phyloP scores from a whole-genome alignment of 805 yeast genomes.

The Zygoascus biomembranicola region DNA sequence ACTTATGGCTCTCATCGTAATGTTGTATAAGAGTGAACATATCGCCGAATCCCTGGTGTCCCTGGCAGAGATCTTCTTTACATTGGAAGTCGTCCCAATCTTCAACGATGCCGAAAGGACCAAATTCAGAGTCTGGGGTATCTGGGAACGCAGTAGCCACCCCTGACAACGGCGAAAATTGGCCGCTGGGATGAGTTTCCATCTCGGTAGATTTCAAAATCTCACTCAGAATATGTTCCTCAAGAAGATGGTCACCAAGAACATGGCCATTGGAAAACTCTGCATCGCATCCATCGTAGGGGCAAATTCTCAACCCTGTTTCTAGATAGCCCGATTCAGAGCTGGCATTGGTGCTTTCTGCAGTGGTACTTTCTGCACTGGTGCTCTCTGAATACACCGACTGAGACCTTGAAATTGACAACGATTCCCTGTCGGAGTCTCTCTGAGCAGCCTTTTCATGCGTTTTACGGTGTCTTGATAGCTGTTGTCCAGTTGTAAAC shows the following conservation, averaged over 20 bases:
- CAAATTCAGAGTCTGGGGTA: neutral
- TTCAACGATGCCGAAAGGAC: neutral
- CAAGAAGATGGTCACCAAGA: neutral
- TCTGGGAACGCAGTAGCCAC: neutral
- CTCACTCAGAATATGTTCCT: neutral
- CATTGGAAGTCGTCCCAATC: neutral
- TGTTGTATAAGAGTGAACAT: neutral
- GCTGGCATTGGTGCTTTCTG: neutral
- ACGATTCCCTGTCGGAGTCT: neutral
- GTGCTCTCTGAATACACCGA: neutral
- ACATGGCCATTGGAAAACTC: neutral
- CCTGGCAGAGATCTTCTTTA: neutral
- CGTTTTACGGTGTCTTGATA: neutral
- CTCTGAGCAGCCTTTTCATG: neutral
- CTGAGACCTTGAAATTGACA: neutral
- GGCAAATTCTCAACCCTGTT: neutral
- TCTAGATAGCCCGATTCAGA: neutral
- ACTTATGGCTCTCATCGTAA: neutral
- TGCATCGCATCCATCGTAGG: neutral
- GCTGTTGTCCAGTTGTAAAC: neutral
- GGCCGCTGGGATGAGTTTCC: neutral
- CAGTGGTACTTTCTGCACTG: too few species aligned
- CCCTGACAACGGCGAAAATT: neutral
- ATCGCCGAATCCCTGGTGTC: neutral
- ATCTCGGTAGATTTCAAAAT: neutral